Evolutionary conservation across 1,284 basidiomycete genomes (phyloP).

Genomic region (Leccinum huronense): DNA sequence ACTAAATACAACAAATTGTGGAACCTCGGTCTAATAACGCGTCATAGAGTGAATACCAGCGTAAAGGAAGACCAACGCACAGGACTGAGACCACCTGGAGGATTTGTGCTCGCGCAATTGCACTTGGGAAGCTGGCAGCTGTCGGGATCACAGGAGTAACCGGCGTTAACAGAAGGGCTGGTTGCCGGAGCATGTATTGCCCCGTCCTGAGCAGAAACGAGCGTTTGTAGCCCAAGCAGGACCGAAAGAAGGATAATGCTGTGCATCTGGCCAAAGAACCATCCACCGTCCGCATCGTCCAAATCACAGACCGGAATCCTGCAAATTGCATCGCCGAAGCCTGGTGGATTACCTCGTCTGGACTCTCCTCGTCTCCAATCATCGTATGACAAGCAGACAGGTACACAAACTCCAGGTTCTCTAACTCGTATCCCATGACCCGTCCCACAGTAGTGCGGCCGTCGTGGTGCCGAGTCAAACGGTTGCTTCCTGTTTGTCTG

Average conservation of each 20-base stretch:
- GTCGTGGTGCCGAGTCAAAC: too few species aligned
- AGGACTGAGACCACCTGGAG: slow-evolving; percentile 8
- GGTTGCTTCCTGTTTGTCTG: too few species aligned
- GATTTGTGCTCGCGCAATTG: slow-evolving; percentile 8
- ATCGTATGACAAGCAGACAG: too few species aligned
- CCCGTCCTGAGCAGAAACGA: slow-evolving; percentile 4
- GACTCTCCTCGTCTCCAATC: too few species aligned
- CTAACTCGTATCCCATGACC: too few species aligned
- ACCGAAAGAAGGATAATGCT: neutral
- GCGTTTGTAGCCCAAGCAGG: slow-evolving; percentile 5
- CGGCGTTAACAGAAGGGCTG: neutral
- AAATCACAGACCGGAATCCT: too few species aligned
- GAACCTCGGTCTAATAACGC: slow-evolving; percentile 1
- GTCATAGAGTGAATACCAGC: neutral
- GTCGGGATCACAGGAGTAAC: slow-evolving; percentile 7
- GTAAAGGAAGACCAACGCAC: neutral
- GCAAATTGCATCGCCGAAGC: too few species aligned
- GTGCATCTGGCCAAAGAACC: neutral
- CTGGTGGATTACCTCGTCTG: too few species aligned
- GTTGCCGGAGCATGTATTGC: neutral
- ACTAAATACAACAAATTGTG: slow-evolving; percentile 5
- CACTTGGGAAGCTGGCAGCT: slow-evolving; percentile 8
- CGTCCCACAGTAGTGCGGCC: too few species aligned
- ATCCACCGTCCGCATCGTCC: too few species aligned
- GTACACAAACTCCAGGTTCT: too few species aligned